phyloP scores from a whole-genome alignment of 148 eudicot genomes.

The Rhododendron mucronatum region DNA sequence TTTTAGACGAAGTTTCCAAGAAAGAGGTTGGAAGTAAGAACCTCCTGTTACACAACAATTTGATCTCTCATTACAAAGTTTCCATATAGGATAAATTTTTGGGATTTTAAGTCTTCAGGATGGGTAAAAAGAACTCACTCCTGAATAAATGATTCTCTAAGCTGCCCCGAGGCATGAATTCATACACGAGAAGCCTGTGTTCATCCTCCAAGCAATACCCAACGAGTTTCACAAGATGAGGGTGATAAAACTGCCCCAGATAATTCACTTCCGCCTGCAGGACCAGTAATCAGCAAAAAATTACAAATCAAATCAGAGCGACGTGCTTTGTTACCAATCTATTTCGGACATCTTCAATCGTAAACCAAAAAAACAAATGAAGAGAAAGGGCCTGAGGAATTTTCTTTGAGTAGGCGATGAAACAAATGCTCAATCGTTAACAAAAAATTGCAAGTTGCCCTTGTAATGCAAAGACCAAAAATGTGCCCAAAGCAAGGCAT shows the following conservation, averaged over 20 bases:
- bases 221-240: constrained; percentile 71
- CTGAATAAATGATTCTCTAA: constrained; percentile 87
- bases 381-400: neutral
- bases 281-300: constrained; percentile 10
- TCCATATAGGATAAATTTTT: neutral
- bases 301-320: neutral
- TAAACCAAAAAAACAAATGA: neutral
- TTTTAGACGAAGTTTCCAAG: constrained; percentile 82
- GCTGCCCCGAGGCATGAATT: constrained; percentile 97
- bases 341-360: neutral
- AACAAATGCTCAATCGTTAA: neutral
- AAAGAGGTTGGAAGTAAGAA: constrained; percentile 89
- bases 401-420: neutral
- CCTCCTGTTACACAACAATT: constrained; percentile 51
- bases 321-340: neutral
- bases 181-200: constrained; percentile 84
- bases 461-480: neutral
- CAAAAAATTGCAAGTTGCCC: neutral
- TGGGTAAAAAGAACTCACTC: constrained; percentile 33
- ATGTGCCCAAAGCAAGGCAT: neutral
- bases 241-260: constrained; percentile 76
- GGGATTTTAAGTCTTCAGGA: neutral
- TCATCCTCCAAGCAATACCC: constrained; percentile 92
- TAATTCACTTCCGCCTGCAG: constrained; percentile 89
- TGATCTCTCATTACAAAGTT: neutral